A percentile compares a stretch with the other conserved stretches of the same genome.
phyloP scores from a whole-genome alignment of 2,329 filamentous ascomycete species.

The Westerdykella sp. region DNA sequence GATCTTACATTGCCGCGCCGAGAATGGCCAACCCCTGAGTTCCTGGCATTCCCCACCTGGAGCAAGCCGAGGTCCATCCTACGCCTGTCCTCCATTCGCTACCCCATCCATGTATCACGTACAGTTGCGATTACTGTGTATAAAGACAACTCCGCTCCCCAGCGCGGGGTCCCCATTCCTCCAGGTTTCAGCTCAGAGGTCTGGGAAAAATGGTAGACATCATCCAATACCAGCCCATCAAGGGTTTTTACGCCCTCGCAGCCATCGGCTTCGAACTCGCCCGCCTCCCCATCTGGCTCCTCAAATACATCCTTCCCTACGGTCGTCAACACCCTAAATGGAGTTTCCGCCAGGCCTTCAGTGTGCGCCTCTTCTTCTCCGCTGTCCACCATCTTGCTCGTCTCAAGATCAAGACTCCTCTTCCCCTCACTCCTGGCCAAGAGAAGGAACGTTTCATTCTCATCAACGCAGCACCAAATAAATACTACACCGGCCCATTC shows the following conservation, averaged over 20 bases:
- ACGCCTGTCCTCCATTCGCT: no score
- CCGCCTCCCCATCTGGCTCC: slow-evolving; percentile 37
- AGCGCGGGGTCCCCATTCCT: not conserved
- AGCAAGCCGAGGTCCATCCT: no score
- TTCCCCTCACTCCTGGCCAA: slow-evolving; percentile 30
- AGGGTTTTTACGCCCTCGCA: slow-evolving; percentile 34
- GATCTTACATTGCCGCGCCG: no score
- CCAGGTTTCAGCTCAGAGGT: not conserved
- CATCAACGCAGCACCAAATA: slow-evolving; percentile 16
- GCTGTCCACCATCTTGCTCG: slow-evolving; percentile 28
- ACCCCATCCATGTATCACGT: no score
- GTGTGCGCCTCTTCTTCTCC: slow-evolving; percentile 28
- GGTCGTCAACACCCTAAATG: slow-evolving; percentile 38
- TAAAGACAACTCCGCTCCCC: no score
- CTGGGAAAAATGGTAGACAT: slow-evolving; percentile 12
- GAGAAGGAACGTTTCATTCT: slow-evolving; percentile 38
- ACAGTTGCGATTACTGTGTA: no score
- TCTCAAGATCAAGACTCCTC: slow-evolving; percentile 23
- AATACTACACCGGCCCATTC: slow-evolving; percentile 28
- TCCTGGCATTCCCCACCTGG: no score
- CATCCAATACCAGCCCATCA: slow-evolving; percentile 35
- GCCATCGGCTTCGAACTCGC: slow-evolving; percentile 31
- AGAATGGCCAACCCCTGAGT: no score
- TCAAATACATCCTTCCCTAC: slow-evolving; percentile 32
- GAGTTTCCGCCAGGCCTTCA: slow-evolving; percentile 37